These are phyloP conservation scores for Astragalus membranaceus DNA, from an alignment of 306 rosid species.

Conservation along the genomic window DNA sequence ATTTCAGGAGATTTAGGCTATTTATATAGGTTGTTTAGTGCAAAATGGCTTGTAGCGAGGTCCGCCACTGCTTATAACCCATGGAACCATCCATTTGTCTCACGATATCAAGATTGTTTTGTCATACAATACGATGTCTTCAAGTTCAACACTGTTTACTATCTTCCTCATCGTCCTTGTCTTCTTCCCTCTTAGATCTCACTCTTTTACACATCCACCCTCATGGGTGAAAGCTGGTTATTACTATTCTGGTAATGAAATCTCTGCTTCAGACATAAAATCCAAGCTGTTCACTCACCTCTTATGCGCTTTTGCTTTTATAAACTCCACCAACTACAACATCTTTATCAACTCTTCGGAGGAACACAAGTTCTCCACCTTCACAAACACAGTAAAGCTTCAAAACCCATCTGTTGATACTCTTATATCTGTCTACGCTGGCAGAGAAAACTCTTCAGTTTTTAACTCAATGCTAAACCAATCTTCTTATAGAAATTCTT, in stretches of 20 bases:
- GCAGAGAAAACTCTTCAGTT: background rate
- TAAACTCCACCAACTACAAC: slow-evolving; percentile 18
- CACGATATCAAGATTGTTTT: no score
- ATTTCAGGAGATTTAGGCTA: no score
- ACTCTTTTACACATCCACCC: background rate
- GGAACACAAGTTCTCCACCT: slow-evolving; percentile 20
- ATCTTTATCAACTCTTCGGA: slow-evolving; percentile 26
- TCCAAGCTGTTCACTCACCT: slow-evolving; percentile 34
- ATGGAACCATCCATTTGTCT: no score
- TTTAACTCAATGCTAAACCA: slow-evolving; percentile 24
- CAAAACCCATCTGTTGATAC: slow-evolving; percentile 41
- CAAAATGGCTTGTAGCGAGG: no score
- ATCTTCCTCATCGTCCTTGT: background rate
- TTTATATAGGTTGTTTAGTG: no score
- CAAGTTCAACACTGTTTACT: background rate
- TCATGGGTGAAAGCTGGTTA: slow-evolving; percentile 35
- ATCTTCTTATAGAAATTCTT: slow-evolving; percentile 26
- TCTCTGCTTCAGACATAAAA: slow-evolving; percentile 25
- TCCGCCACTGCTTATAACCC: no score
- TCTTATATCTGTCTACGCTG: slow-evolving; percentile 31
- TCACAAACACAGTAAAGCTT: slow-evolving; percentile 27
- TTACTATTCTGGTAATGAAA: slow-evolving; percentile 14
- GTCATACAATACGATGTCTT: slow-evolving; percentile 24
- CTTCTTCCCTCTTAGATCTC: slow-evolving; percentile 13
- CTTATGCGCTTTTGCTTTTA: slow-evolving; percentile 30